Conservation (phyloP, 306 rosid species). For the Malus orientalis region DNA sequence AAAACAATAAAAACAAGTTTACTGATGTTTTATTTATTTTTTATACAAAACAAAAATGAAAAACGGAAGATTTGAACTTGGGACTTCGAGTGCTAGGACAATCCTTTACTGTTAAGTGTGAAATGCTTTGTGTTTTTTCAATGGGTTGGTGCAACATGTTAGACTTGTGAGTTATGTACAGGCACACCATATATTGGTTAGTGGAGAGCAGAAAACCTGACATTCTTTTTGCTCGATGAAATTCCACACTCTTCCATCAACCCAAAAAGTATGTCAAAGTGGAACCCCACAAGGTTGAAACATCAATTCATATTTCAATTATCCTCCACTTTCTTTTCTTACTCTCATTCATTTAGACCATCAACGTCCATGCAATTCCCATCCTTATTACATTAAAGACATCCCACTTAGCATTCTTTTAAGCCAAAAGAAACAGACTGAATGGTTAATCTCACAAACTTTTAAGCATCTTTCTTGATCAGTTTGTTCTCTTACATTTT, state of each 20-base stretch:
- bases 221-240: constrained; percentile 35
- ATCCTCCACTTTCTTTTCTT: constrained; percentile 24
- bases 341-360: constrained; percentile 10
- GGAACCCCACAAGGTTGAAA: constrained; percentile 70
- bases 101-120: neutral
- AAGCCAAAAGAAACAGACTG: constrained; percentile 3
- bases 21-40: too few species aligned
- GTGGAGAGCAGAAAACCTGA: constrained; percentile 62
- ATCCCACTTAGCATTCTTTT: constrained; percentile 13
- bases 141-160: constrained; percentile 20
- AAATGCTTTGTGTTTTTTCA: neutral
- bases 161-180: constrained; percentile 6
- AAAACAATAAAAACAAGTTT: neutral
- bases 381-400: constrained; percentile 7
- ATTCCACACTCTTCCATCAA: constrained; percentile 42
- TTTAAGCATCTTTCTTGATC: neutral
- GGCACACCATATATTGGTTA: constrained; percentile 12
- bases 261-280: constrained; percentile 37
- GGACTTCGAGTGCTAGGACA: neutral
- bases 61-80: too few species aligned
- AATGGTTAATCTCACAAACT: neutral
- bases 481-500: neutral
- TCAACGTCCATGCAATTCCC: constrained; percentile 37
- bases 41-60: too few species aligned
- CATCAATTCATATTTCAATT: constrained; percentile 13